These are phyloP conservation scores for Andrographis paniculata DNA, from an alignment of 305 asterid species.

Conservation along the genomic window DNA sequence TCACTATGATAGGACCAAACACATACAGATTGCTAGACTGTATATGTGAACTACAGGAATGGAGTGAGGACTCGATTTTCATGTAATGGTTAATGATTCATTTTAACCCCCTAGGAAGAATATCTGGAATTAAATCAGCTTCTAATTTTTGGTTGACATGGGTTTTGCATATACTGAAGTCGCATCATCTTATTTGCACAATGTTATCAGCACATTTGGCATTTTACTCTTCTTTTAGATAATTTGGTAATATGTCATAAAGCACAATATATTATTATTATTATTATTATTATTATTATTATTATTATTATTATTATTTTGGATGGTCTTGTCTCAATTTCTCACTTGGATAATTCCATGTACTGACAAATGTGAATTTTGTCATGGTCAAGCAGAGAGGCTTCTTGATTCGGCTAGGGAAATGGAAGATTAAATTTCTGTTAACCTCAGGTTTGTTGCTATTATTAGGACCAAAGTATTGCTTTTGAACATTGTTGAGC, in stretches of 20 bases:
- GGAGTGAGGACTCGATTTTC: too few species aligned
- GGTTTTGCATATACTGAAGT: background rate
- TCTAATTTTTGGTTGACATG: background rate
- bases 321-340: background rate
- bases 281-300: too few species aligned
- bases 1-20: too few species aligned
- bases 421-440: conserved; percentile 99
- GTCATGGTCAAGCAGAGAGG: conserved; percentile 99
- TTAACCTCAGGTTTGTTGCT: conserved; percentile 91
- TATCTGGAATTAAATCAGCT: background rate
- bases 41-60: too few species aligned
- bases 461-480: background rate
- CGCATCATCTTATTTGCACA: background rate
- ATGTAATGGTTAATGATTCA: background rate
- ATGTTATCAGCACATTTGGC: background rate
- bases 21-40: too few species aligned
- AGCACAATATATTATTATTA: too few species aligned
- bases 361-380: conserved; percentile 85
- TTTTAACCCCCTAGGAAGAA: background rate
- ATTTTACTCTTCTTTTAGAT: too few species aligned
- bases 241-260: too few species aligned
- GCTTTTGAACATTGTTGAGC: conserved; percentile 1
- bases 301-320: background rate
- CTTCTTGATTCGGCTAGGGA: conserved; percentile 98
- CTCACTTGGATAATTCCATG: too few species aligned